Base-by-base conservation (phyloP, 176 grass and related monocot genomes). In the Elaeis guineensis region DNA sequence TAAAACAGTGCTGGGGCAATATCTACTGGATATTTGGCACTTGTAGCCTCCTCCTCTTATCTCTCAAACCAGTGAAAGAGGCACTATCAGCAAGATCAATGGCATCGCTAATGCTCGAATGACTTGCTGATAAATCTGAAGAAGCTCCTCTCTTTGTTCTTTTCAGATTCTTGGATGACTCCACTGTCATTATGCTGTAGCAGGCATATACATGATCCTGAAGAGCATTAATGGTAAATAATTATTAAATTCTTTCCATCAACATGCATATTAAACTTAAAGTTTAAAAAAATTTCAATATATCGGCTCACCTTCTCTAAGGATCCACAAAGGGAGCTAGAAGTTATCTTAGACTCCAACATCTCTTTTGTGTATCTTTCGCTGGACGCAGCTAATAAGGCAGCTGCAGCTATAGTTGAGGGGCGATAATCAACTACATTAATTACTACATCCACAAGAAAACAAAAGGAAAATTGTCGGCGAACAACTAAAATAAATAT, bases 201-300 rank as follows among this genome's bases (percentile, higher is more conserved):
- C 83, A 83, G 58, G 51, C 68, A 77, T 86, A 77, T 64, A 86
- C 79, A 83, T 86, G 59, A 55, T 83, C 87, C 87, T 86, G 79
- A 44, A 79, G 67, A 75, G 77, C 21, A 82, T 44, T 44, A 12
- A 44, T 44, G 35, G 35, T 44, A 44, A 44, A 44, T 44, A 44
- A 14, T 44, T 44, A 44, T 44, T 44, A 44, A 44, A 12, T 44
- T 44, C 11, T 49, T 65, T 58, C 66, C 25, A 73, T 63, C n/a
- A 55, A 50, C 29, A 51, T 3, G 14, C 54, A 66, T 44, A 61
- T 57, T 56, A 78, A 48, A 63, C 35, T 52, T 12, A 4, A 56
- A 18, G 55, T 39, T 26, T 16, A 0, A 59, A 59, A 30, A 21
- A 62, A 21, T 59, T 4, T 6, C 59, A 75, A 16, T n/a, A 9